Conservation (phyloP, 2,329 filamentous ascomycete species). For the Xylaria sp. region DNA sequence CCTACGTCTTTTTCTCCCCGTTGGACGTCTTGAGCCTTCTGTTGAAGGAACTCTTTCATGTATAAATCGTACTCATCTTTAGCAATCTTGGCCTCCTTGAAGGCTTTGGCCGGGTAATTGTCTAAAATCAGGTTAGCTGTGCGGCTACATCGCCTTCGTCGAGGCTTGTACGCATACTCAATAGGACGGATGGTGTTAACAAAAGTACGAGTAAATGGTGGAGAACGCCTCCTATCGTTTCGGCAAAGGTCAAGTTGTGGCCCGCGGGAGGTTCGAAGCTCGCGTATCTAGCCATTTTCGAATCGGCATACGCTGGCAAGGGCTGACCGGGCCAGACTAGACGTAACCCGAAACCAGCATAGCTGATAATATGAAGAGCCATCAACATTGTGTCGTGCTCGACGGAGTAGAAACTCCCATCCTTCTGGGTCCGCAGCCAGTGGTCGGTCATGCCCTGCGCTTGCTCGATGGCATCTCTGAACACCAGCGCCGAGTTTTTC, state of each 20-base stretch:
- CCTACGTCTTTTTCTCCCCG: conserved; percentile 49
- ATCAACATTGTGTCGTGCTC: conserved; percentile 70
- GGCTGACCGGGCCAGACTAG: conserved; percentile 68
- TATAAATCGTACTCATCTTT: conserved; percentile 70
- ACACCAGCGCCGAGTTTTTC: conserved; percentile 73
- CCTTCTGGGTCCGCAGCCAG: conserved; percentile 54
- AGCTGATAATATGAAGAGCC: conserved; percentile 63
- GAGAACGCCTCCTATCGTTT: conserved; percentile 65
- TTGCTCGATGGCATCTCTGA: conserved; percentile 66
- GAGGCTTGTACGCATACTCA: conserved; percentile 48
- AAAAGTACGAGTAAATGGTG: conserved; percentile 68
- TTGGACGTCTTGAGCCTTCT: conserved; percentile 56
- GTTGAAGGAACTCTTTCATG: conserved; percentile 70
- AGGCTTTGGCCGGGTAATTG: conserved; percentile 54
- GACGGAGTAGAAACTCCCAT: conserved; percentile 58
- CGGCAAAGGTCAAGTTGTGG: conserved; percentile 68
- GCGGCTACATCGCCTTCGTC: not conserved
- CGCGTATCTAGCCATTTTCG: conserved; percentile 53
- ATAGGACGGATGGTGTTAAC: conserved; percentile 61
- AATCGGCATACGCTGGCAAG: conserved; percentile 49
- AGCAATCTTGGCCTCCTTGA: conserved; percentile 59
- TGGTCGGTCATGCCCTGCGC: conserved; percentile 64
- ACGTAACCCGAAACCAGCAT: conserved; percentile 73
- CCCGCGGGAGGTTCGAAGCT: conserved; percentile 54
- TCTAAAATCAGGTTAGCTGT: conserved; percentile 26